Percentiles rank a stretch among this genome's conserved stretches.
phyloP scores from a whole-genome alignment of 257 asterid species.

The Fraxinus quadrangulata region DNA sequence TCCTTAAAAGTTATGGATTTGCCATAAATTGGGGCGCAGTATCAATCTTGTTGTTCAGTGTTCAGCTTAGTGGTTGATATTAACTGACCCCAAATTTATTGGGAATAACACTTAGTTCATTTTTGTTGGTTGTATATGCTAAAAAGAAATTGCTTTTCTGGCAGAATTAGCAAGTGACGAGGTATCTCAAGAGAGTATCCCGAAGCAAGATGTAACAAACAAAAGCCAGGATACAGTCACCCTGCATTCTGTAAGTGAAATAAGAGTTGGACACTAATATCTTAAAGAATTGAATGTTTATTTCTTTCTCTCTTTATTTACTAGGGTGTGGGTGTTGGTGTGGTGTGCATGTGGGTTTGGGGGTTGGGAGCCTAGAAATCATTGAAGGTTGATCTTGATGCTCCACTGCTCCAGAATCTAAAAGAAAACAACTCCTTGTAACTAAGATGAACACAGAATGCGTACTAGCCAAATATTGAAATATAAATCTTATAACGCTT shows the following conservation, averaged over 20 bases:
- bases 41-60: background rate
- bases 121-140: background rate
- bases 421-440: background rate
- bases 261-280: background rate
- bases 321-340: background rate
- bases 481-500: background rate
- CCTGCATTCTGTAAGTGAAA: conserved; percentile 26
- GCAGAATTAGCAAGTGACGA: conserved; percentile 19
- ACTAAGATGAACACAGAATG: background rate
- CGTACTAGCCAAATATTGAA: background rate
- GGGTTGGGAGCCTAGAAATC: background rate
- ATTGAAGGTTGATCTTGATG: background rate
- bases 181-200: conserved; percentile 18
- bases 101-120: background rate
- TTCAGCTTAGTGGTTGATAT: background rate
- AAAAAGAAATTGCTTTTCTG: background rate
- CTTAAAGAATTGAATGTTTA: background rate
- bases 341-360: background rate
- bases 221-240: conserved; percentile 17
- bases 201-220: conserved; percentile 7
- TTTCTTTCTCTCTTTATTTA: background rate
- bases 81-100: background rate
- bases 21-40: background rate
- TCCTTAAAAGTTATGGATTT: background rate
- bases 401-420: background rate